These are phyloP conservation scores for Heliocybe sulcata DNA, from an alignment of 1,284 basidiomycete species.

Conservation along the genomic window DNA sequence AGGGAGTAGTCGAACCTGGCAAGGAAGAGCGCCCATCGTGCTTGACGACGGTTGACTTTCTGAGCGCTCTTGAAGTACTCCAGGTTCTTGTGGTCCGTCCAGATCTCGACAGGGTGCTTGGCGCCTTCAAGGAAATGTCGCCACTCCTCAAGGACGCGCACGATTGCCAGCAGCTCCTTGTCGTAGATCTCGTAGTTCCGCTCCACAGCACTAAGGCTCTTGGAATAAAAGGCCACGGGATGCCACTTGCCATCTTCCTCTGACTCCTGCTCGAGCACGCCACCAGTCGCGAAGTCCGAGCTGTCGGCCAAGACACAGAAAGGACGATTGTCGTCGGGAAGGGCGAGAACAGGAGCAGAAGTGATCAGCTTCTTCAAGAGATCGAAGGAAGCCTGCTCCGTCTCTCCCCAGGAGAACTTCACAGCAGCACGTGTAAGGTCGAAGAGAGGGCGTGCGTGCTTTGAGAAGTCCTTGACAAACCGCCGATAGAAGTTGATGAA, in stretches of 20 bases:
- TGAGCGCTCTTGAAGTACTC: constrained; percentile 28
- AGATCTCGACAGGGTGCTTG: constrained; percentile 17
- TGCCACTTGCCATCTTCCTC: constrained; percentile 8
- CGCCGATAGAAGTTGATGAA: constrained; percentile 34
- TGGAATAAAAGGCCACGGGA: constrained; percentile 21
- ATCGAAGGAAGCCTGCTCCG: constrained; percentile 19
- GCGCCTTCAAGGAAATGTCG: constrained; percentile 26
- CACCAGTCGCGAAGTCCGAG: constrained; percentile 11
- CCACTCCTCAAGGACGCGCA: constrained; percentile 30
- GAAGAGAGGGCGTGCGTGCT: constrained; percentile 22
- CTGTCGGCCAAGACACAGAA: constrained; percentile 16
- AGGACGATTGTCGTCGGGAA: constrained; percentile 4
- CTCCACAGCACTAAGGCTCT: constrained; percentile 17
- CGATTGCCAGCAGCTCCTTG: constrained; percentile 31
- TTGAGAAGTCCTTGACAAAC: constrained; percentile 31
- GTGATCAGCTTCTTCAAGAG: constrained; percentile 19
- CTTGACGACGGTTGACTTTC: constrained; percentile 29
- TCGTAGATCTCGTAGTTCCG: constrained; percentile 26
- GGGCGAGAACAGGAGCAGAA: constrained; percentile 13
- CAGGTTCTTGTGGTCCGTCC: constrained; percentile 37
- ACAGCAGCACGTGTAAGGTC: constrained; percentile 17
- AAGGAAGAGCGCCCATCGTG: constrained; percentile 29
- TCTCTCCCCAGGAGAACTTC: constrained; percentile 13
- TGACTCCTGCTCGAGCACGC: constrained; percentile 12
- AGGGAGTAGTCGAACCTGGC: constrained; percentile 28